phyloP scores from a whole-genome alignment of 2,329 filamentous ascomycete species.

The Coniosporium tulheliwenetii region DNA sequence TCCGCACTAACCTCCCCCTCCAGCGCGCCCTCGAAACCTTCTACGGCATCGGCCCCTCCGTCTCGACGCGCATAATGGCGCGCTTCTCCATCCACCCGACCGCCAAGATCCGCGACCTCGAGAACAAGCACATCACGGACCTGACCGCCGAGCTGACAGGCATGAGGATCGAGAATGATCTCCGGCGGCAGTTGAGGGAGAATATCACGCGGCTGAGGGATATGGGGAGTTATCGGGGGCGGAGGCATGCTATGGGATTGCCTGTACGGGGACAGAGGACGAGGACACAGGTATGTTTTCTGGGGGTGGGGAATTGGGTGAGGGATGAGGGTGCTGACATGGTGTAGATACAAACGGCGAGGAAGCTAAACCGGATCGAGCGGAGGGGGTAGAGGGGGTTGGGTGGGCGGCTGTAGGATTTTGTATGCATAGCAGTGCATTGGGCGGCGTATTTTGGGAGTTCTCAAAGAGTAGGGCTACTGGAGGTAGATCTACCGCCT shows the following conservation, averaged over 20 bases:
- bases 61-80: constrained; percentile 63
- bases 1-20: constrained; percentile 15
- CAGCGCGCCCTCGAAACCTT: constrained; percentile 66
- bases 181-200: constrained; percentile 60
- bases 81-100: constrained; percentile 78
- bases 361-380: constrained; percentile 42
- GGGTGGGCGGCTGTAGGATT: too few relatives aligned
- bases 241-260: constrained; percentile 81
- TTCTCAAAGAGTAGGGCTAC: too few relatives aligned
- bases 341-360: constrained; percentile 39
- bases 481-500: too few relatives aligned
- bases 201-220: constrained; percentile 79
- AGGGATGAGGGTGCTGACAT: constrained; percentile 8
- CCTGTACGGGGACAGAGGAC: constrained; percentile 86
- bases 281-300: constrained; percentile 47
- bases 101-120: constrained; percentile 60
- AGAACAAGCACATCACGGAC: constrained; percentile 61
- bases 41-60: constrained; percentile 64
- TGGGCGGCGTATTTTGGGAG: too few relatives aligned
- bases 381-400: constrained; percentile 22
- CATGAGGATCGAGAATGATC: constrained; percentile 89
- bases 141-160: constrained; percentile 73
- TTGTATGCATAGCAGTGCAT: too few relatives aligned
- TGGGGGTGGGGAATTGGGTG: not conserved
- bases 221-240: constrained; percentile 79